Conservation (phyloP, 2,329 filamentous ascomycete genomes). For the Aspergillus felis region DNA sequence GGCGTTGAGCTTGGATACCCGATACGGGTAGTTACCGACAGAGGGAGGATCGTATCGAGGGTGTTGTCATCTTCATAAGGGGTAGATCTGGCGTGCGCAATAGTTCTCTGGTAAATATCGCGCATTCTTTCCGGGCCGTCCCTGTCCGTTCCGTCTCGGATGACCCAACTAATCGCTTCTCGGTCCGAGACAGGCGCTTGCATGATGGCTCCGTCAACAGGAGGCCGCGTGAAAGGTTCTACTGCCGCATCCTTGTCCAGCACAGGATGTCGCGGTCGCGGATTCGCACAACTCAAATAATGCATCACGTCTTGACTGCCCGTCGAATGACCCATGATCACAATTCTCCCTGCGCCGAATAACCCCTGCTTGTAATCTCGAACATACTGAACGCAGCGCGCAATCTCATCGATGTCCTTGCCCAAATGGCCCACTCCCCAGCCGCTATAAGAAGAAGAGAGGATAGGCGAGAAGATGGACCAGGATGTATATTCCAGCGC, state of each 20-base stretch:
- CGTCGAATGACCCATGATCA: slow-evolving; percentile 66
- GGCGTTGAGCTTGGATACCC: slow-evolving; percentile 26
- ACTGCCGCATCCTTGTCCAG: neutral
- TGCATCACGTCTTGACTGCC: slow-evolving; percentile 67
- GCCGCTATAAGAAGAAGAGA: slow-evolving; percentile 51
- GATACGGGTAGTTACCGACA: neutral
- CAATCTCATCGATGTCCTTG: slow-evolving; percentile 53
- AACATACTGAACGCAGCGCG: slow-evolving; percentile 50
- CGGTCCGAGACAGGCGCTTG: slow-evolving; percentile 78
- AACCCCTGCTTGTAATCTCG: slow-evolving; percentile 28
- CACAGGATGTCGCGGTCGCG: slow-evolving; percentile 24
- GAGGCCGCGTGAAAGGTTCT: slow-evolving; percentile 27
- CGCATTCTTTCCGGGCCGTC: neutral
- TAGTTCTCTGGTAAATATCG: neutral
- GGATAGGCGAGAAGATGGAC: slow-evolving; percentile 49
- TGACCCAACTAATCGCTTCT: slow-evolving; percentile 47
- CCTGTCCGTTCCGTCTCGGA: neutral
- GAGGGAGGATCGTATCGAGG: neutral
- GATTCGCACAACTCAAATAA: slow-evolving; percentile 50
- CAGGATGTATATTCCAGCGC: slow-evolving; percentile 48
- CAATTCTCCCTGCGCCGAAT: slow-evolving; percentile 45
- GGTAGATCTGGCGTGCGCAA: neutral
- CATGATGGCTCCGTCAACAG: slow-evolving; percentile 70
- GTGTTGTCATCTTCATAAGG: neutral
- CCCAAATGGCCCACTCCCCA: slow-evolving; percentile 54